Conservation (phyloP, 441 rosid genomes). For the Euphorbia corollata region DNA sequence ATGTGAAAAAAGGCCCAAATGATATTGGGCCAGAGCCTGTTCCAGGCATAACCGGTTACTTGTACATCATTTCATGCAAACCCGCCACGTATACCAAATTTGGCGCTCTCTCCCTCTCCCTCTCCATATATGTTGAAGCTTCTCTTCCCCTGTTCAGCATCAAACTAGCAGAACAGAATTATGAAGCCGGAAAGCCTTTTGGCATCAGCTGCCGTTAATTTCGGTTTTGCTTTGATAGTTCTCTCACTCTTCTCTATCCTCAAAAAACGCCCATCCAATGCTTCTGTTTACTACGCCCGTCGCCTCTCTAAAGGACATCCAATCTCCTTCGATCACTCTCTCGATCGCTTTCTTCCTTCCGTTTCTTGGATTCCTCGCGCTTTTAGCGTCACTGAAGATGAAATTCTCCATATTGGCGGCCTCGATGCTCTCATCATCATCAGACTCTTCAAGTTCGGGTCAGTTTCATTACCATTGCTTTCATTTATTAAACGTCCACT, state of each 20-base stretch:
- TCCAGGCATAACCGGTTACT: too few species aligned
- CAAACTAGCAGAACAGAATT: too few species aligned
- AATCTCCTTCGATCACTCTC: conserved; percentile 30
- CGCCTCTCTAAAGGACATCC: conserved; percentile 42
- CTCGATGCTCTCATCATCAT: conserved; percentile 73
- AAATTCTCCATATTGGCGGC: conserved; percentile 51
- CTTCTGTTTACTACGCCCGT: conserved; percentile 70
- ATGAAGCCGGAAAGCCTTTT: conserved; percentile 65
- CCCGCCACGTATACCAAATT: too few species aligned
- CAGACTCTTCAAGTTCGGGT: conserved; percentile 91
- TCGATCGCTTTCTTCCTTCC: conserved; percentile 66
- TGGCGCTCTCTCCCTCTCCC: too few species aligned
- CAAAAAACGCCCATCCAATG: conserved; percentile 73
- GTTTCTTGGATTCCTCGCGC: conserved; percentile 76
- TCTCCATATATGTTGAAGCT: too few species aligned
- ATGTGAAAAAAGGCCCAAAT: too few species aligned
- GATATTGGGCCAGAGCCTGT: too few species aligned
- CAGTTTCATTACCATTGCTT: background rate
- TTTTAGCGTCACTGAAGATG: conserved; percentile 60
- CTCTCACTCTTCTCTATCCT: conserved; percentile 71
- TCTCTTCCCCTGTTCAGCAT: too few species aligned
- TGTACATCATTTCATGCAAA: too few species aligned
- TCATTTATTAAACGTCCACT: too few species aligned
- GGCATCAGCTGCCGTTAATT: conserved; percentile 75
- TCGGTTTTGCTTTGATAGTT: conserved; percentile 54